Base-by-base conservation (phyloP, 805 yeast genomes). In the Yamadazyma sp. region DNA sequence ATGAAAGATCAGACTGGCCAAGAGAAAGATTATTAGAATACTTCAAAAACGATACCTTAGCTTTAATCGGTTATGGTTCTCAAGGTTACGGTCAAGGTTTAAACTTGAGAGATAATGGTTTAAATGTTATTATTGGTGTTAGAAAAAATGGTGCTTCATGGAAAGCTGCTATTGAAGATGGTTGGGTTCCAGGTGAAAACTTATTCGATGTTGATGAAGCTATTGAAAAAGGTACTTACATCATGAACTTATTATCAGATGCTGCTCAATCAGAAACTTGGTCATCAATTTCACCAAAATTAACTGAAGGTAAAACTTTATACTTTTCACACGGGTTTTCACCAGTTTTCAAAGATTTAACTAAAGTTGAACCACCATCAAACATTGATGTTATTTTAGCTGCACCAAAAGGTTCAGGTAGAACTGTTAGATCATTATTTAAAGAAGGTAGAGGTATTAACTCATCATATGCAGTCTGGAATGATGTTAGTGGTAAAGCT, bases 21-120 rank as follows among this genome's bases (percentile, higher is more conserved):
- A 78, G 83, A 68, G 98, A 91, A 75, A 91, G 86, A 77, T 77
- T 93, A 60, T 78, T 82, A 48, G 89, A 87, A 60, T 93, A 89
- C 80, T 93, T 93, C 88, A 91, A 93, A 80, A 75, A 89, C 70
- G 98, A 93, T 69, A 93, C 98, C 44, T 75, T 93, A 62, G 98
- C 98, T 52, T 73, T 93, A 61, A 89, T 93, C 55, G 98, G 98
- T 72, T 93, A 93, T 82, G 98, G 98, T 65, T 91, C 98, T 52
- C 98, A 93, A 76, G 98, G 98, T 78, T 91, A 93, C 79, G 98
- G 98, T 66, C 98, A 93, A 78, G 98, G 97, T 73, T 81, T 93
- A 57, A 93, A 93, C 88, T 75, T 94, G 76, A 86, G 98, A 76
- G 98, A 93, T 79, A 91, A 93, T 61, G 98, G 98, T 70, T 70